Base-by-base conservation (phyloP, 73 alveolate species). In the Strombidium stylifer region DNA sequence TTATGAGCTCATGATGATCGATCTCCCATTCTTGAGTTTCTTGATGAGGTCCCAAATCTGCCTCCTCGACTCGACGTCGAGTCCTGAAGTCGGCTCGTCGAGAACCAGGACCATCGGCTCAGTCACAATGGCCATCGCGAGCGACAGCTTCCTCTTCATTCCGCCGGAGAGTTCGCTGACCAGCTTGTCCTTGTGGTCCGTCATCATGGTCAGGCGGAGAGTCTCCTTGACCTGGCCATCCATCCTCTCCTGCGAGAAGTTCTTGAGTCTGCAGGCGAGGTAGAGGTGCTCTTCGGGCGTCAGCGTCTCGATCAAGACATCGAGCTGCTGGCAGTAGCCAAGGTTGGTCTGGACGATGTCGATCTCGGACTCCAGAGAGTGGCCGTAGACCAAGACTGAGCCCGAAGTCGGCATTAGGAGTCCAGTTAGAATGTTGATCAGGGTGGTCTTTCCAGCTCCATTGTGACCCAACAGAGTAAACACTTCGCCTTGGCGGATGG, bases 41-140 rank as follows among this genome's bases (percentile, higher is more conserved):
- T 89, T 84, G 11, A 89, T 89, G 68, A 89, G 57, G 44, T 65
- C 39, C 96, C 98, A 90, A 0, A 89, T 96, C 42, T 87, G 77
- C 34, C 93, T 81, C 46, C 96, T 73, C 11, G 90, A 67, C 25
- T 73, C 86, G n/a, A 96, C 96, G 49, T 90, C 98, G 96, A 90
- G 86, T 15, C 98, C 98, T 19, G 98, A 82, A 0, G 98, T 90
- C 19, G 98, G 98, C 53, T 90, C 98, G 83, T 90, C 98, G 85
- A 90, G 48, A 46, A 90, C 60, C 5, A 90, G 74, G 31, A 90
- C 68, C 60, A 69, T 90, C 0, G 98, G 98, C 44, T 81, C 69
- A 28, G 97, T 97, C 3, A 95, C 82, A 20, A 95, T 86, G 7
- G 93, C 54, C 0, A 95, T 95, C 15, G 98, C 98, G 12, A 95